Base-by-base conservation (phyloP, 345 rosid genomes). In the Populus deltoides region DNA sequence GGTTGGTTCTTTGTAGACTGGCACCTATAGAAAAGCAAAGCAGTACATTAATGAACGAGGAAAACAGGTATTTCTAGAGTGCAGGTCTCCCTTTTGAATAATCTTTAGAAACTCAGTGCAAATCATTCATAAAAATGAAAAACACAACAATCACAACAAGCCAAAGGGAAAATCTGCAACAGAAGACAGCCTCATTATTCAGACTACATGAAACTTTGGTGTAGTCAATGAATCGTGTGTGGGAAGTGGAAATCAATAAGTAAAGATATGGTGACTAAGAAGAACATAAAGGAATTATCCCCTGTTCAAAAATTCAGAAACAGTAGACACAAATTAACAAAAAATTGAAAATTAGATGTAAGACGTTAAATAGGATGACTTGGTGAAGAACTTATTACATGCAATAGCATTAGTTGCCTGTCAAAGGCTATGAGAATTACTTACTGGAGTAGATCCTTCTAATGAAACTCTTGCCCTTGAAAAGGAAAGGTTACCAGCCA, bases 401-500 rank as follows among this genome's bases (percentile, higher is more conserved):
- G 65, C 65, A 59, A 59, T 59, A n/a, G 29, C 65, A 24, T 59
- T 12, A 59, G 29, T 59, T 9, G 65, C 65, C 24, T 13, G 6
- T 16, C 51, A 29, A 74, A 57, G 69, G 24, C 65, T 10, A 33
- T 31, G 39, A 71, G 63, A 61, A 78, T 70, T 77, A 86, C 97
- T 90, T 89, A 97, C 99, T 3, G 91, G 97, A 31, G 89, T 90
- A 75, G 91, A 88, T 82, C 98, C 99, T 89, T 97, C 99, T 75
- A 97, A 85, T 45, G 99, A 97, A 76, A 91, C 92, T 84, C 98
- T 90, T 73, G 98, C 96, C 88, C 99, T 94, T 45, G 97, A 88
- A 86, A 94, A 97, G 38, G 98, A 94, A 80, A 94, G 88, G 79
- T 94, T 97, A 81, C 99, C 99, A 76, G 98, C 98, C 86, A 97